Conservation (phyloP, 2,329 filamentous ascomycete species). For the Microdochium paspali region DNA sequence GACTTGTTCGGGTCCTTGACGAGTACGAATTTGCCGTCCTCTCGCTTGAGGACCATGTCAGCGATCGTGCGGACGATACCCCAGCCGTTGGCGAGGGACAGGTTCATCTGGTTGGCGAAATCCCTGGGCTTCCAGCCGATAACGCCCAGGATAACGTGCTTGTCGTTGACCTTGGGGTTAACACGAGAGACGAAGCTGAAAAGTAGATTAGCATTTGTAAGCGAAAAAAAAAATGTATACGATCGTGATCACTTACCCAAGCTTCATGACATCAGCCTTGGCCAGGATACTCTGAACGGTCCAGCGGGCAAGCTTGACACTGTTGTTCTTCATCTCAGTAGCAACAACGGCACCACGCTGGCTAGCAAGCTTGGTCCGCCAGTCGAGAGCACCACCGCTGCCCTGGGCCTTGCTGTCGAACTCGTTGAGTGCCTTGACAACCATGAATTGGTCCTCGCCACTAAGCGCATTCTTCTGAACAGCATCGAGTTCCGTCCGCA, state of each 20-base stretch:
- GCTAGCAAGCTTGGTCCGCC: conserved; percentile 87
- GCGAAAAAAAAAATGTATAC: no score
- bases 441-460: conserved; percentile 84
- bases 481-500: conserved; percentile 91
- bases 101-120: conserved; percentile 95
- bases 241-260: conserved; percentile 56
- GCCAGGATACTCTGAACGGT: conserved; percentile 94
- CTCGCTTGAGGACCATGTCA: conserved; percentile 77
- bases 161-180: conserved; percentile 86
- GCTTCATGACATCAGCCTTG: conserved; percentile 97
- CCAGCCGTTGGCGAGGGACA: conserved; percentile 95
- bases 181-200: conserved; percentile 84
- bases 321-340: conserved; percentile 99
- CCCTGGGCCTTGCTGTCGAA: conserved; percentile 98
- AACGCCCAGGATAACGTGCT: conserved; percentile 91
- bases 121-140: conserved; percentile 97
- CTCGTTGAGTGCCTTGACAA: conserved; percentile 95
- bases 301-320: conserved; percentile 96
- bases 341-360: conserved; percentile 96
- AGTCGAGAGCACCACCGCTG: conserved; percentile 89
- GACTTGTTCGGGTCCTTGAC: conserved; percentile 95
- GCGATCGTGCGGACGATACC: conserved; percentile 97
- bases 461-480: conserved; percentile 90
- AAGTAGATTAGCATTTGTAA: conserved; percentile 12
- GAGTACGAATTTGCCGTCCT: conserved; percentile 73